Evolutionary conservation across 179 eudicot species (phyloP), one percentile per base, ranked within the genome.

Genomic region (Patellifolia procumbens): DNA sequence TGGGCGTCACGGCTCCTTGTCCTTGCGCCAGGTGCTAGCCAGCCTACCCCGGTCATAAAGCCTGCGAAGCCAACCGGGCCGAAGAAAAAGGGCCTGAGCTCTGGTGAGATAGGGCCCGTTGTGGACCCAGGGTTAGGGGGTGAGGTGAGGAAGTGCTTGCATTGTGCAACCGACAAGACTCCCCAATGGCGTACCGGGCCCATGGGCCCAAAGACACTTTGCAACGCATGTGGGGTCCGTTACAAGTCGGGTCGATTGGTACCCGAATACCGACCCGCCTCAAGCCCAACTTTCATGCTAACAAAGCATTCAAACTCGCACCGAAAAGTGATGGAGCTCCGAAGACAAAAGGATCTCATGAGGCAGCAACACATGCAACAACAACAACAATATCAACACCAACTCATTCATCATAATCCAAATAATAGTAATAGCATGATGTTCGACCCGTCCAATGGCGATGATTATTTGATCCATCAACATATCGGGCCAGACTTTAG

Each of bases 181-280:
- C 99, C 99, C 5, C 99, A 95, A 35, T 93, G 99, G 99, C 85
- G 98, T 43, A 86, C 96, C 3, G 99, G 99, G 63, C 98, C 99
- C 0, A 69, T 90, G 86, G 98, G 98, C 16, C 96, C 98, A 2
- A 94, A 94, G 67, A 94, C 98, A 0, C 83, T 94, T 1, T 94
- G 98, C 72, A 94, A 94, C 1, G 98, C 98, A 0, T 94, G 98
- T 13, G 98, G 98, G n/a, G 98, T 93, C 26, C 78, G 98, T 31
- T 90, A 79, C 85, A 93, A 93, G 85, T 93, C 98, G 71, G 98
- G 98, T 9, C 79, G 98, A 75, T 74, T 92, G 28, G 97, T 92
- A 29, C 92, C 99, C 0, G 99, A 95, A 71, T 93, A 95, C 70
- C 83, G 99, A 58, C 99, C 99, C 9, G 97, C 98, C 0, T 81